phyloP scores from a whole-genome alignment of 2,329 filamentous ascomycete genomes.

The Hypoxylon sp. region DNA sequence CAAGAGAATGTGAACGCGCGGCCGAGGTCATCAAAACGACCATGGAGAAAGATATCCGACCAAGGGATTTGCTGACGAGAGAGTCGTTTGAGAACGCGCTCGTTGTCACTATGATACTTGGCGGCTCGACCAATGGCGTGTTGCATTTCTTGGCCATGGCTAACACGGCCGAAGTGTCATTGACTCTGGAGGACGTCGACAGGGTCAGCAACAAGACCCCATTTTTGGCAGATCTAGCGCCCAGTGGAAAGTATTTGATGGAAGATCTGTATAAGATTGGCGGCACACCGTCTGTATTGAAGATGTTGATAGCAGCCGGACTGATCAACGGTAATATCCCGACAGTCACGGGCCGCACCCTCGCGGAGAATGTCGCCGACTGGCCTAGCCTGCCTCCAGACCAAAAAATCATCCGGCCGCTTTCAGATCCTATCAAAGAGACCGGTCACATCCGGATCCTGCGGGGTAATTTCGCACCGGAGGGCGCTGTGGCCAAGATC shows the following conservation, averaged over 20 bases:
- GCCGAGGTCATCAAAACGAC: slow-evolving; percentile 83
- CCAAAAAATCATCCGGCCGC: slow-evolving; percentile 85
- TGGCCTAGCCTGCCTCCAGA: slow-evolving; percentile 73
- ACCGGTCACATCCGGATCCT: slow-evolving; percentile 92
- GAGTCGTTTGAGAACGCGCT: slow-evolving; percentile 89
- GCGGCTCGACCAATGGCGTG: slow-evolving; percentile 90
- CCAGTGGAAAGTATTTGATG: slow-evolving; percentile 86
- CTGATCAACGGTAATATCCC: slow-evolving; percentile 78
- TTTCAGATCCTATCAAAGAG: slow-evolving; percentile 80
- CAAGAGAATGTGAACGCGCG: slow-evolving; percentile 86
- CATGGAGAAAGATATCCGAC: slow-evolving; percentile 86
- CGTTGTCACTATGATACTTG: slow-evolving; percentile 92
- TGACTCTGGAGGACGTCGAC: slow-evolving; percentile 87
- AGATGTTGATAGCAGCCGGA: slow-evolving; percentile 78
- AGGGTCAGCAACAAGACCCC: slow-evolving; percentile 86
- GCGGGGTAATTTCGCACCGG: slow-evolving; percentile 87
- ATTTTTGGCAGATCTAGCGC: slow-evolving; percentile 87
- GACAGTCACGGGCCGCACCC: slow-evolving; percentile 81
- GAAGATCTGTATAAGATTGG: slow-evolving; percentile 83
- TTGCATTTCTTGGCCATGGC: slow-evolving; percentile 94
- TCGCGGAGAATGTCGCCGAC: slow-evolving; percentile 78
- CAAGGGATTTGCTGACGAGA: slow-evolving; percentile 84
- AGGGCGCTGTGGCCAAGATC: slow-evolving; percentile 94
- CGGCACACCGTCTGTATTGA: slow-evolving; percentile 81
- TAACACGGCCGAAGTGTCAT: slow-evolving; percentile 81